phyloP scores from a whole-genome alignment of 139 green algal species.

The Chlamydomonas asymmetrica region DNA sequence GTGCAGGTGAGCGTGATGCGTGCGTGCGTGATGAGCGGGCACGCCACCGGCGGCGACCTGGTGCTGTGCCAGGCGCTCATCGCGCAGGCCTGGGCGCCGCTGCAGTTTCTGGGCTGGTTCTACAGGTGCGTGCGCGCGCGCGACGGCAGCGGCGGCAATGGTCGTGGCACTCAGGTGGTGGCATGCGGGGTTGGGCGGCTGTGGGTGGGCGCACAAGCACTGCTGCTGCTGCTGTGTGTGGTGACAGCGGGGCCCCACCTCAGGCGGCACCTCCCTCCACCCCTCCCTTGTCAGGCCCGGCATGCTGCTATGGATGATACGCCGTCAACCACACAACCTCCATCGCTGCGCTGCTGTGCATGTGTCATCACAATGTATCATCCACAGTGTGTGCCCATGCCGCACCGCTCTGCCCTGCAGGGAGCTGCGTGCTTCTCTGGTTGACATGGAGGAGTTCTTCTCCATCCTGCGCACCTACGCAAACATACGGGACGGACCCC shows the following conservation, averaged over 20 bases:
- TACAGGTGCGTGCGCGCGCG: conserved; percentile 33
- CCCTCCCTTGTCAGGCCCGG: too few relatives aligned
- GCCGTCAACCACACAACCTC: too few relatives aligned
- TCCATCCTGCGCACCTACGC: conserved; percentile 73
- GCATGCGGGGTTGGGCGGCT: not conserved
- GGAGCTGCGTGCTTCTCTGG: conserved; percentile 86
- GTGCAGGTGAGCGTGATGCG: too few relatives aligned
- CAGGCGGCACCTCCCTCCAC: too few relatives aligned
- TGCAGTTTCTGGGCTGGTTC: conserved; percentile 92
- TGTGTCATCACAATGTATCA: too few relatives aligned
- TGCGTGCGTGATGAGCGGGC: too few relatives aligned
- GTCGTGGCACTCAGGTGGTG: not conserved
- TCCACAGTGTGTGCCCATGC: too few relatives aligned
- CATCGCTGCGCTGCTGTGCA: too few relatives aligned
- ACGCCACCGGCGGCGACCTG: conserved; percentile 67
- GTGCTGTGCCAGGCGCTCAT: conserved; percentile 92
- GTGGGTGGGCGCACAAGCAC: too few relatives aligned
- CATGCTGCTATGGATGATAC: too few relatives aligned
- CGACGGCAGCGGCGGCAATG: too few relatives aligned
- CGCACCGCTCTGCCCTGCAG: conserved; percentile 69
- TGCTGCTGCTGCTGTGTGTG: not conserved
- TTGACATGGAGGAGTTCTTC: conserved; percentile 96
- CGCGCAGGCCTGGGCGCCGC: conserved; percentile 92
- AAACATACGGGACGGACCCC: conserved; percentile 62
- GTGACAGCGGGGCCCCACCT: too few relatives aligned